A percentile compares a stretch with the other conserved stretches of the same genome.
phyloP scores from a whole-genome alignment of 108 stramenopile species.

The Nannochloropsis granulata region DNA sequence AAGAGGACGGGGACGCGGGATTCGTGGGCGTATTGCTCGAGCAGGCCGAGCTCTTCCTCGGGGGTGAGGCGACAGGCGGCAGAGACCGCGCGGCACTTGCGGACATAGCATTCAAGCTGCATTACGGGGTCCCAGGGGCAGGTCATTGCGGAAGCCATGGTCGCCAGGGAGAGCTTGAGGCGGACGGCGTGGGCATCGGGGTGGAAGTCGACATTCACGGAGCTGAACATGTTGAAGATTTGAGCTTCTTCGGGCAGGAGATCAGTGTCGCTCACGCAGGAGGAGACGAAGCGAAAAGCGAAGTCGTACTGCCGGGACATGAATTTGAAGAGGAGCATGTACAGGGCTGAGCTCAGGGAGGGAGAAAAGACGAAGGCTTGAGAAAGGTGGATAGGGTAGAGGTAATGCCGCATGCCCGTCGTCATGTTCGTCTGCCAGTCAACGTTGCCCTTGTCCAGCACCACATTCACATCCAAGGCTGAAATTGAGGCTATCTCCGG shows the following conservation, averaged over 20 bases:
- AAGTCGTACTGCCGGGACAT: slow-evolving; percentile 78
- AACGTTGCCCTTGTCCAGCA: slow-evolving; percentile 74
- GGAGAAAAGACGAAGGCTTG: slow-evolving; percentile 71
- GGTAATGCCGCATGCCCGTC: slow-evolving; percentile 73
- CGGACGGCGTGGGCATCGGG: slow-evolving; percentile 79
- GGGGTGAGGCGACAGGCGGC: slow-evolving; percentile 39
- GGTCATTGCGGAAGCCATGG: neutral
- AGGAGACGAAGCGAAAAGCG: slow-evolving; percentile 62
- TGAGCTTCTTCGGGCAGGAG: slow-evolving; percentile 70
- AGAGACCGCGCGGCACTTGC: slow-evolving; percentile 18
- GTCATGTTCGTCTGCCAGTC: slow-evolving; percentile 93
- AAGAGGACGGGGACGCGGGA: slow-evolving; percentile 14
- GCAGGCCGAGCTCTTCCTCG: slow-evolving; percentile 38
- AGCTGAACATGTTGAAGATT: slow-evolving; percentile 31
- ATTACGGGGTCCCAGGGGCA: slow-evolving; percentile 34
- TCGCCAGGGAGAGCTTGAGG: slow-evolving; percentile 6
- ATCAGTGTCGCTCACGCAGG: slow-evolving; percentile 82
- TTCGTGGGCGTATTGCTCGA: neutral
- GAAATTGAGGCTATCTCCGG: neutral
- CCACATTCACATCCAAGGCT: slow-evolving; percentile 64
- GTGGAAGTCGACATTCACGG: slow-evolving; percentile 59
- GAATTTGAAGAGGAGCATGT: slow-evolving; percentile 87
- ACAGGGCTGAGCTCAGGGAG: slow-evolving; percentile 83
- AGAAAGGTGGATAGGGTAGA: slow-evolving; percentile 69
- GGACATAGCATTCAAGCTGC: slow-evolving; percentile 33